Conservation (phyloP, 305 asterid species). For the Solanum aculeatissimum region DNA sequence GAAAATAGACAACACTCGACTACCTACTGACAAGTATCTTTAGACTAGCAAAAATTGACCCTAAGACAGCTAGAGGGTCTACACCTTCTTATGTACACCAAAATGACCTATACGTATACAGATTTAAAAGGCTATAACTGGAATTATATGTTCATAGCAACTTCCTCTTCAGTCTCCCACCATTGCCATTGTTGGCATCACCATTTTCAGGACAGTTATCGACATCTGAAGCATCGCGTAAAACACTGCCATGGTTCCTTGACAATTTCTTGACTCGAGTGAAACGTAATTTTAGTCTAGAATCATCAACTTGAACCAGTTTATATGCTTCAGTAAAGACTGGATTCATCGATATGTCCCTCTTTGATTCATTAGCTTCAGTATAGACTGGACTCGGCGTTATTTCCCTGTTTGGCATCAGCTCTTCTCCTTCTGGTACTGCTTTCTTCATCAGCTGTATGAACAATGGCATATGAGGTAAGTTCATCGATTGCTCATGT, state of each 20-base stretch:
- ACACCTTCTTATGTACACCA: background rate
- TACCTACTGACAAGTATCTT: background rate
- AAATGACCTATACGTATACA: background rate
- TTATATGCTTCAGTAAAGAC: background rate
- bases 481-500: background rate
- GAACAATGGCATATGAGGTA: background rate
- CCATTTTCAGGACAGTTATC: background rate
- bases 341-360: slow-evolving; percentile 1
- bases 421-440: slow-evolving; percentile 35
- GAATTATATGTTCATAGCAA: background rate
- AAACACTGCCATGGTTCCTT: slow-evolving; percentile 6
- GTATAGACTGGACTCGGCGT: background rate
- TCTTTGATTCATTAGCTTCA: background rate
- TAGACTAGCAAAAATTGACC: background rate
- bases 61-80: background rate
- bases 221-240: background rate
- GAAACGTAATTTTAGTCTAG: background rate
- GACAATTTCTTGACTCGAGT: slow-evolving; percentile 5
- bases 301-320: background rate
- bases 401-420: slow-evolving; percentile 28
- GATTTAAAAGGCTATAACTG: background rate
- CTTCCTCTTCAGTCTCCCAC: background rate
- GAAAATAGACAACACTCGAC: background rate
- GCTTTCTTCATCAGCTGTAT: slow-evolving; percentile 32
- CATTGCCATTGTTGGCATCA: background rate